Evolutionary conservation across 2,329 filamentous ascomycete species (phyloP), one percentile per base, ranked within the genome.

Genomic region (Epichloe scottii): DNA sequence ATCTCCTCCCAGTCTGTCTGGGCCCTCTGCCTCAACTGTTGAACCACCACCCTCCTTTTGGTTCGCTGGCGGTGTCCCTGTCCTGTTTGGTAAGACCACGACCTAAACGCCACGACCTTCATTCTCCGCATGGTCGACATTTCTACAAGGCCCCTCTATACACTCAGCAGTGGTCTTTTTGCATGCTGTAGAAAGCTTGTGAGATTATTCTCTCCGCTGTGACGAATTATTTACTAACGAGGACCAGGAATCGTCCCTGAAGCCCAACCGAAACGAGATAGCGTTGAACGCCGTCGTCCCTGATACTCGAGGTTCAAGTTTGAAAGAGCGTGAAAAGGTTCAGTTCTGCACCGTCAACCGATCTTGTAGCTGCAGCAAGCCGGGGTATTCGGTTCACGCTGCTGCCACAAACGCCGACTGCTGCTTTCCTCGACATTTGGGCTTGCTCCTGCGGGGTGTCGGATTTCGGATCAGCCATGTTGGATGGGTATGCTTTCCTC

Each of bases 401-500:
- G 49, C 41, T 46, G 21, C 45, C 40, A 48, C 12, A 37, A 26
- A 17, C 43, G 12, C 48, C 50, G 40, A 48, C 53, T 57, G 48
- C 46, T 53, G 54, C 45, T 51, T 51, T 43, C 44, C 49, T 48
- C 26, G 26, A 44, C 6, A 33, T 33, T 39, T 53, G 53, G 55
- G 56, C 48, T 58, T 59, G 59, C 55, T 58, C 54, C 51, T 57
- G 52, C 52, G 44, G 51, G 53, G 49, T 51, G 52, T 56, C 51
- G 46, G 41, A 45, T 43, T 46, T 51, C 34, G 49, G 48, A 35
- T 46, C 30, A 42, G 49, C 49, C 51, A 53, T 53, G 51, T 46
- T 66, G 68, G 62, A 70, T 70, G 66, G 68, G 70, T 72, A 72
- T 59, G 70, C 60, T 56, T 60, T 57, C 55, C 59, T 53, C 50